Percentiles rank a stretch among this genome's conserved stretches.
These are phyloP conservation scores for Metrosideros polymorpha DNA, from an alignment of 441 rosid species.

Conservation along the genomic window DNA sequence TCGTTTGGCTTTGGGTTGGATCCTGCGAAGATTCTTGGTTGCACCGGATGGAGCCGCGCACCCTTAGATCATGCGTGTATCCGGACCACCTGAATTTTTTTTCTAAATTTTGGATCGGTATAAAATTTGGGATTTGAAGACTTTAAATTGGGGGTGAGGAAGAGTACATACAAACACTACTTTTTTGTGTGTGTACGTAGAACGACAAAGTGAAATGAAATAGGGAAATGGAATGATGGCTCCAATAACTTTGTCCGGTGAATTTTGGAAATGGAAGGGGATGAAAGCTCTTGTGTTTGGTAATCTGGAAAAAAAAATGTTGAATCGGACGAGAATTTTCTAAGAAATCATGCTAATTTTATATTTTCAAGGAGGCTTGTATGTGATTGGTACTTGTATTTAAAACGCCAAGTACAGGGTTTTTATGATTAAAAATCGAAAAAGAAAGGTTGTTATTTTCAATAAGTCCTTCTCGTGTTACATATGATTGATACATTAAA, in stretches of 20 bases:
- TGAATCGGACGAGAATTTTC: not conserved
- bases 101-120: not conserved
- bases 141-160: not conserved
- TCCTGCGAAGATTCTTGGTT: not conserved
- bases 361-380: not conserved
- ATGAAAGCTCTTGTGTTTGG: not conserved
- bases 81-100: no score
- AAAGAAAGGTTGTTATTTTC: not conserved
- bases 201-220: not conserved
- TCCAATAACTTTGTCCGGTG: not conserved
- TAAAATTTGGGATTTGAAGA: not conserved
- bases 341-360: no score
- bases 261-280: not conserved
- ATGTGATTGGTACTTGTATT: not conserved
- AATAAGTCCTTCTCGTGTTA: no score
- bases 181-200: accelerated
- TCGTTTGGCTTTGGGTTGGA: constrained; percentile 9
- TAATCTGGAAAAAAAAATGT: not conserved
- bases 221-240: not conserved
- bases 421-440: no score
- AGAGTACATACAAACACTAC: no score
- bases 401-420: not conserved
- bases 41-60: not conserved
- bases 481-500: no score
- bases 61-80: not conserved